Percentiles rank a stretch among this genome's conserved stretches.
Evolutionary conservation across 2,329 filamentous ascomycete genomes (phyloP).

Genomic region (Nigrospora sphaerica): DNA sequence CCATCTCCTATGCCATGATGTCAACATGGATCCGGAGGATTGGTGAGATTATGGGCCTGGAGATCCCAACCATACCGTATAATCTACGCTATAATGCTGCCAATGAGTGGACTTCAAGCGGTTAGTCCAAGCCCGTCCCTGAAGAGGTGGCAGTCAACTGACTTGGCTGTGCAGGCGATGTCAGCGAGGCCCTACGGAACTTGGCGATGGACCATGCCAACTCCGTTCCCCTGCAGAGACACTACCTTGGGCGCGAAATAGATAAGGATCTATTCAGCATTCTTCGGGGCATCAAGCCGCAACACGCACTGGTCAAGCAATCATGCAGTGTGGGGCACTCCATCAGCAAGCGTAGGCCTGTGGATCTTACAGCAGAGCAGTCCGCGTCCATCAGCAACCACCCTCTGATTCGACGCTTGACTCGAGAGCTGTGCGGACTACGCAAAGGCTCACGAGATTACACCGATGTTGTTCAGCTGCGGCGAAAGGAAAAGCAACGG

Average conservation of each 20-base stretch:
- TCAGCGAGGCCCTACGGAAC: constrained; percentile 4
- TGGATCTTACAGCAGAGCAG: constrained; percentile 9
- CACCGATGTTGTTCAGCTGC: background rate
- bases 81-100: constrained; percentile 10
- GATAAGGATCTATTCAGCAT: background rate
- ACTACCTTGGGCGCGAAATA: constrained; percentile 1
- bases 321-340: constrained; percentile 11
- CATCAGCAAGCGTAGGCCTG: constrained; percentile 7
- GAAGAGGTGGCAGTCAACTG: no score
- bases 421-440: background rate
- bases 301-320: constrained; percentile 10
- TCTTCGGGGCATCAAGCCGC: constrained; percentile 1
- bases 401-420: background rate
- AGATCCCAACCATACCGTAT: constrained; percentile 10
- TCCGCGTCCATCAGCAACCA: constrained; percentile 6
- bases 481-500: constrained; percentile 9
- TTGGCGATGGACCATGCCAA: constrained; percentile 2
- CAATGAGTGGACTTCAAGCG: constrained; percentile 13
- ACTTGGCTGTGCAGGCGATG: background rate
- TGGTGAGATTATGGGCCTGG: constrained; percentile 9
- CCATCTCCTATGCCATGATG: constrained; percentile 12
- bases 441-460: background rate
- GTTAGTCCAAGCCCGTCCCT: constrained; percentile 5
- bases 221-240: background rate
- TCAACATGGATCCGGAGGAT: constrained; percentile 10